These are phyloP conservation scores for Rhizopogon vulgaris DNA, from an alignment of 768 basidiomycete genomes.

Conservation along the genomic window DNA sequence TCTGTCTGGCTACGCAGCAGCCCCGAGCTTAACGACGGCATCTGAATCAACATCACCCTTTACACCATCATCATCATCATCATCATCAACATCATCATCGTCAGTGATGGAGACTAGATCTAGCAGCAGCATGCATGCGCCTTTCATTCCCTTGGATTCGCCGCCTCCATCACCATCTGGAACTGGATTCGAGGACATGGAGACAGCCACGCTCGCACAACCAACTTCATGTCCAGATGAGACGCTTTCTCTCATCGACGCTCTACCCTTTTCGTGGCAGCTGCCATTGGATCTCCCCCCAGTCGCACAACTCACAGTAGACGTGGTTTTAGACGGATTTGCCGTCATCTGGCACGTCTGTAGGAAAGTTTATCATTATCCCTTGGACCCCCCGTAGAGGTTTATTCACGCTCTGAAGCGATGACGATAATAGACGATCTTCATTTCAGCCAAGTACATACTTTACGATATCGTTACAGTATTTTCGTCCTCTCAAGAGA, in stretches of 20 bases:
- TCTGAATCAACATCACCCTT: background rate
- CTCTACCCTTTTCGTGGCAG: constrained; percentile 24
- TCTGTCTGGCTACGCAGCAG: background rate
- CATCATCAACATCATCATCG: constrained; percentile 1
- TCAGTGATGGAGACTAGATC: constrained; percentile 8
- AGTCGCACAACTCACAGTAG: constrained; percentile 14
- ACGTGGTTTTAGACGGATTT: constrained; percentile 22
- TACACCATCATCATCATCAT: constrained; percentile 7
- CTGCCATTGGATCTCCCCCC: constrained; percentile 22
- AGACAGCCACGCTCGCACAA: constrained; percentile 8
- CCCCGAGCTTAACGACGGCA: background rate
- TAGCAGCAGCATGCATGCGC: background rate
- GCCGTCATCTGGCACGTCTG: constrained; percentile 24
- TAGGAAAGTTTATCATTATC: constrained; percentile 28
- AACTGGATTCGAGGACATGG: constrained; percentile 4
- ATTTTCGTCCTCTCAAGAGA: background rate
- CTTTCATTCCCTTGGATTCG: background rate
- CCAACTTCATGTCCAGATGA: constrained; percentile 8
- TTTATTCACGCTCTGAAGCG: background rate
- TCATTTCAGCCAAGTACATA: background rate
- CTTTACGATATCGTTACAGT: background rate
- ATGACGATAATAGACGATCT: background rate
- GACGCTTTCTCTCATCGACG: constrained; percentile 12
- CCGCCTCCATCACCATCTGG: constrained; percentile 7
- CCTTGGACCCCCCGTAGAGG: constrained; percentile 27